Base-by-base conservation (phyloP, 2,329 filamentous ascomycete species). In the Arthroderma sp. region DNA sequence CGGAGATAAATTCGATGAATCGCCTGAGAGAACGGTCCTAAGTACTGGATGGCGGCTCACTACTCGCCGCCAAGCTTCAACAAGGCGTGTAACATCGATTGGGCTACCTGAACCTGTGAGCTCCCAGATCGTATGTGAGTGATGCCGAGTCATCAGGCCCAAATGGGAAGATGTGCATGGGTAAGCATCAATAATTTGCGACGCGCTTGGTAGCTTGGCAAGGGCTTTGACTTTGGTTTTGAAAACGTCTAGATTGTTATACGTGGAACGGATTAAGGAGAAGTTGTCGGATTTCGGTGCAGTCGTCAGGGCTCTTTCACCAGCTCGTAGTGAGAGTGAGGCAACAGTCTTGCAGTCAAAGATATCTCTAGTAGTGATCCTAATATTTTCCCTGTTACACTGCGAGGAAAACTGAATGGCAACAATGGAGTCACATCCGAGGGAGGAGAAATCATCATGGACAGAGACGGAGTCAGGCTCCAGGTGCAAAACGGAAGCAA, bases 401-500 rank as follows among this genome's bases (percentile, higher is more conserved):
- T 39, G 36, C 28, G 48, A 38, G 10, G 56, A 55, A 5, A 59
- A 48, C 29, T 49, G 53, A 61, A 65, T 65, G 36, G 61, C 62
- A 32, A 57, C 59, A 31, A 65, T 63, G 36, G 62, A 65, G 47
- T 65, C 63, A 4, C 63, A 62, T 29, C 62, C 62, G 29, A 47
- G 41, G 29, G 36, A 30, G 31, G 44, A 30, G 27, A 47, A 47
- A 30, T 44, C 40, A 22, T 47, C 45, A 28, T 47, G 36, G 8
- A 40, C 10, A 11, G 30, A 40, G 22, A 47, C 31, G 32, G 50
- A 32, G n/a, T 45, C 63, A 43, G 71, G 62, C 7, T 45, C 43
- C 28, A 44, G 32, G 5, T 34, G 46, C 33, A 47, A 42, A 31
- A 40, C 36, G 3, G 31, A 8, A 8, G 38, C 38, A 8, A 46